Conservation (phyloP, 179 eudicot genomes). For the Corrigiola litoralis region DNA sequence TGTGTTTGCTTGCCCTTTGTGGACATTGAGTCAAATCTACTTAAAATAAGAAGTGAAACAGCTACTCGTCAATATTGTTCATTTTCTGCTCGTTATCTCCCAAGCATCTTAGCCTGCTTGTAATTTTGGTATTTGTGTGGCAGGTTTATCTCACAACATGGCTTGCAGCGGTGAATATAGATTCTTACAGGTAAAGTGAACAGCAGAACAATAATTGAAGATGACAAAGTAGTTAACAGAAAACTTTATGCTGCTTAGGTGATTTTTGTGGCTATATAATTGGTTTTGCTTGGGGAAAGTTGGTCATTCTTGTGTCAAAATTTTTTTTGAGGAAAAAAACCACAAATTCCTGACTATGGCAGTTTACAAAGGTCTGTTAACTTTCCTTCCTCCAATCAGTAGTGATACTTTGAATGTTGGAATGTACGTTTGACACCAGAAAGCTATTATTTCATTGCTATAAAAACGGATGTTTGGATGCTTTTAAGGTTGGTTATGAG, state of each 20-base stretch:
- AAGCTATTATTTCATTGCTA: too few relatives aligned
- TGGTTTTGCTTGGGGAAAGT: too few relatives aligned
- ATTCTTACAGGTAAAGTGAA: conserved; percentile 53
- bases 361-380: too few relatives aligned
- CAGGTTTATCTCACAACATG: conserved; percentile 87
- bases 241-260: neutral
- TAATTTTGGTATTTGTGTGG: conserved; percentile 13
- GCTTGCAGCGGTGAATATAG: conserved; percentile 72
- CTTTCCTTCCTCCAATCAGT: neutral
- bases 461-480: too few relatives aligned
- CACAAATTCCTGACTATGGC: too few relatives aligned
- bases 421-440: too few relatives aligned
- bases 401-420: neutral
- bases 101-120: neutral
- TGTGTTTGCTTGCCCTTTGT: too few relatives aligned
- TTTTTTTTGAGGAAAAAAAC: too few relatives aligned
- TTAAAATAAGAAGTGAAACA: neutral
- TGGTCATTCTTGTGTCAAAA: too few relatives aligned
- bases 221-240: neutral
- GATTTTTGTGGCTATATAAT: neutral
- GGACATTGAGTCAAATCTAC: too few relatives aligned
- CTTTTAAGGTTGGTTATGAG: too few relatives aligned
- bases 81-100: neutral
- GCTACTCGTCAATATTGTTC: neutral
- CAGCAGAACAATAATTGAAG: neutral